Percentiles rank a stretch among this genome's conserved stretches.
phyloP scores from a whole-genome alignment of 352 stramenopile species.

The Phytopythium helicoides region DNA sequence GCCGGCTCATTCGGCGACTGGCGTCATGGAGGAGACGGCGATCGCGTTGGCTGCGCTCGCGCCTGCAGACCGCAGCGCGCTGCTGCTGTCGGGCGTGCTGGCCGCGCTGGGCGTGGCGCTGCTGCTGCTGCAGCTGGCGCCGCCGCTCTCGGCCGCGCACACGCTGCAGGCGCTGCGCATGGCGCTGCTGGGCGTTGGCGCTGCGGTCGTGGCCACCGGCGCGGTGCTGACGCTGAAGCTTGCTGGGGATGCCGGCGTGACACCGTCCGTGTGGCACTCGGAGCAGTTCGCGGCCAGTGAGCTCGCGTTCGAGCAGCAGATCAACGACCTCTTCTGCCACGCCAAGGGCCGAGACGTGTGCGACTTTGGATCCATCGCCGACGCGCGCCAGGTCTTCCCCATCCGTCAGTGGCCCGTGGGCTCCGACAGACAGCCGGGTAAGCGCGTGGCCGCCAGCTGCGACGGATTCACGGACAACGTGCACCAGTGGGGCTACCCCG shows the following conservation, averaged over 20 bases:
- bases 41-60: constrained; percentile 25
- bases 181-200: constrained; percentile 7
- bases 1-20: constrained; percentile 3
- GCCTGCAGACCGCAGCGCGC: constrained; percentile 20
- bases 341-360: constrained; percentile 42
- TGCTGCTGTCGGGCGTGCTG: constrained; percentile 14
- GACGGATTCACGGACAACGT: constrained; percentile 40
- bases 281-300: constrained; percentile 22
- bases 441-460: constrained; percentile 25
- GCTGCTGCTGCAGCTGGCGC: constrained; percentile 23
- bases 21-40: constrained; percentile 11
- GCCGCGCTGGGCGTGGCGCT: constrained; percentile 15
- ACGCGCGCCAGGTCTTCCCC: constrained; percentile 38
- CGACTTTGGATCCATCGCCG: constrained; percentile 28
- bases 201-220: constrained; percentile 8
- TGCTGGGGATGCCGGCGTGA: constrained; percentile 12
- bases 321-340: constrained; percentile 53
- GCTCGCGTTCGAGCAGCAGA: constrained; percentile 24
- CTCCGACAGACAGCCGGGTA: constrained; percentile 25
- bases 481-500: constrained; percentile 43
- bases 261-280: constrained; percentile 24
- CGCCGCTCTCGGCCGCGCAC: constrained; percentile 4
- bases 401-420: constrained; percentile 38
- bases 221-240: constrained; percentile 15
- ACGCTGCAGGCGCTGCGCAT: constrained; percentile 11